A percentile compares a stretch with the other conserved stretches of the same genome.
Conservation (phyloP, 257 asterid species). For the Nicotiana obtusifolia region DNA sequence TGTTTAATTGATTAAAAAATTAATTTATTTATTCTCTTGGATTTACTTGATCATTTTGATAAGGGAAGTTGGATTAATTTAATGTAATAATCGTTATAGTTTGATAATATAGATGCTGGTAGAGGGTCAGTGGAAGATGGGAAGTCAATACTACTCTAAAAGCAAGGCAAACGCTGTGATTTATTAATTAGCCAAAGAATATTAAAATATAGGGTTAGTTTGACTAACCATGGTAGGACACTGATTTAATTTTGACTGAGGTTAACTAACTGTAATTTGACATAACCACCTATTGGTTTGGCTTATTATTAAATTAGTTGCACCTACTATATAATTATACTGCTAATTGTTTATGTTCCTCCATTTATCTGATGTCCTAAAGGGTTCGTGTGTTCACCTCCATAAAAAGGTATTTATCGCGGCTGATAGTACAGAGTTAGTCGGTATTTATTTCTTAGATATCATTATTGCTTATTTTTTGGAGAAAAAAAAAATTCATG, state of each 20-base stretch:
- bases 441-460: too few species aligned
- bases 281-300: slow-evolving; percentile 5
- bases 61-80: slow-evolving; percentile 32
- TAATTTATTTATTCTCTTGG: slow-evolving; percentile 59
- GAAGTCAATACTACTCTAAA: slow-evolving; percentile 53
- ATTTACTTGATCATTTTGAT: slow-evolving; percentile 25
- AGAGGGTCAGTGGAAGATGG: slow-evolving; percentile 32
- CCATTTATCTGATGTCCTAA: background rate
- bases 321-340: background rate
- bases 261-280: slow-evolving; percentile 10
- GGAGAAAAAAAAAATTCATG: too few species aligned
- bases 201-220: background rate
- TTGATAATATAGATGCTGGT: slow-evolving; percentile 34
- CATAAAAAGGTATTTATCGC: too few species aligned
- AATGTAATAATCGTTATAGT: slow-evolving; percentile 16
- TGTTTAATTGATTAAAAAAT: slow-evolving; percentile 32
- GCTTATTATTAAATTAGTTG: background rate
- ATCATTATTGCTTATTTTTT: too few species aligned
- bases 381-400: background rate
- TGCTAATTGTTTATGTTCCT: background rate
- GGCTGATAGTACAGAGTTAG: too few species aligned
- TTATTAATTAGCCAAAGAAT: slow-evolving; percentile 6
- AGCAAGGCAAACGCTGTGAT: slow-evolving; percentile 28
- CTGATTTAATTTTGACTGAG: slow-evolving; percentile 1
- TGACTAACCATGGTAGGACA: slow-evolving; percentile 24